phyloP scores from a whole-genome alignment of 768 basidiomycete genomes.

The Auricularia auricula-judae region DNA sequence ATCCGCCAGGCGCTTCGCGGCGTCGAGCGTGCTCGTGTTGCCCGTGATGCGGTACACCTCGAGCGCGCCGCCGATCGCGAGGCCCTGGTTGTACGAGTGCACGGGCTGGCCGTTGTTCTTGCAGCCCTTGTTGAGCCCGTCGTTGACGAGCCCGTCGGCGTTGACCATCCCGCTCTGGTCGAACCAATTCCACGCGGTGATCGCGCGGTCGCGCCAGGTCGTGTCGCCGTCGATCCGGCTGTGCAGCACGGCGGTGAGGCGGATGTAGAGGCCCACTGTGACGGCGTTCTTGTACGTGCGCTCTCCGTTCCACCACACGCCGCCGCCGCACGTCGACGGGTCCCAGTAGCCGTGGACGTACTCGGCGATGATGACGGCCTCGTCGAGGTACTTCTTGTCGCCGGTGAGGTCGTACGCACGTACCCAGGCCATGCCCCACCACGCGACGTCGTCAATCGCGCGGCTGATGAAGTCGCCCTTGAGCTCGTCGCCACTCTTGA shows the following conservation, averaged over 20 bases:
- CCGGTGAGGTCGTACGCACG: background rate
- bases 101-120: background rate
- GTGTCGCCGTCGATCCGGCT: background rate
- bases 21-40: too few species aligned
- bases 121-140: background rate
- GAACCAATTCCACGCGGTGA: background rate
- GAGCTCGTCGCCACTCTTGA: background rate
- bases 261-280: background rate
- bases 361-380: background rate
- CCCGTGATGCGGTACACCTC: too few species aligned
- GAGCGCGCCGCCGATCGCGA: too few species aligned
- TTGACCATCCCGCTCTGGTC: background rate
- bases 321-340: background rate
- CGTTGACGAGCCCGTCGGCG: background rate
- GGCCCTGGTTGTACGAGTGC: too few species aligned
- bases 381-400: background rate
- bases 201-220: background rate
- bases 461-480: background rate
- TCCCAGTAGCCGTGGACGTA: background rate
- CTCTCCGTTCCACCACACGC: background rate
- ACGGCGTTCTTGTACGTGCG: background rate
- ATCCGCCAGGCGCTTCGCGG: too few species aligned
- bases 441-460: background rate
- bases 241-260: background rate
- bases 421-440: background rate